phyloP scores from a whole-genome alignment of 2,329 filamentous ascomycete genomes.

The Graphilbum sp. region DNA sequence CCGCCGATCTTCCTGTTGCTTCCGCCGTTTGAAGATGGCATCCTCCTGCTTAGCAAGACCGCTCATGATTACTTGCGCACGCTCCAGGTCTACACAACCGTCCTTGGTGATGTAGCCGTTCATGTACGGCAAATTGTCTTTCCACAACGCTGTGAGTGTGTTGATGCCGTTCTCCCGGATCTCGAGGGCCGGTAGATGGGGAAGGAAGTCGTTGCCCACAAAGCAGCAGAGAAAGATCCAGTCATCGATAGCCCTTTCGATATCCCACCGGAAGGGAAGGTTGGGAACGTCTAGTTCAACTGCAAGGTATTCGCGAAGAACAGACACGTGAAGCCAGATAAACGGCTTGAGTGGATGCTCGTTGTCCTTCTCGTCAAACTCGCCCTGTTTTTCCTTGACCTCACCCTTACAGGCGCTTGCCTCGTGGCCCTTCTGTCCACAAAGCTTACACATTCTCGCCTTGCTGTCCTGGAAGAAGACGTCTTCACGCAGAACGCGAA shows the following conservation, averaged over 20 bases:
- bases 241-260: constrained; percentile 88
- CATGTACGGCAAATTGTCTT: constrained; percentile 79
- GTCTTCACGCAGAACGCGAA: constrained; percentile 89
- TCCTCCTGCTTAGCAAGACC: constrained; percentile 88
- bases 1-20: constrained; percentile 69
- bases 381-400: constrained; percentile 59
- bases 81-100: constrained; percentile 72
- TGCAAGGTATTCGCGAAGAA: constrained; percentile 83
- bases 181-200: constrained; percentile 91
- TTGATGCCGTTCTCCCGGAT: constrained; percentile 97
- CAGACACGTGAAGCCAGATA: constrained; percentile 91
- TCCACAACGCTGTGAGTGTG: constrained; percentile 91
- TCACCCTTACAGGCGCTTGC: constrained; percentile 71
- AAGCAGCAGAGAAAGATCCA: constrained; percentile 99
- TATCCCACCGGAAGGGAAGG: constrained; percentile 75
- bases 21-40: constrained; percentile 76
- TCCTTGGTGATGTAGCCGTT: constrained; percentile 94
- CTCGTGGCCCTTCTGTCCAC: constrained; percentile 84
- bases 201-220: constrained; percentile 95
- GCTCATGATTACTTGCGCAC: constrained; percentile 74
- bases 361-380: constrained; percentile 69
- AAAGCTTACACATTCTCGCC: constrained; percentile 67
- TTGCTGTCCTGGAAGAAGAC: constrained; percentile 87
- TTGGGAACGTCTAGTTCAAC: constrained; percentile 73
- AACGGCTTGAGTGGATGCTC: constrained; percentile 67